Conservation (phyloP, 208 protist species). For the Trypanosoma melophagium region DNA sequence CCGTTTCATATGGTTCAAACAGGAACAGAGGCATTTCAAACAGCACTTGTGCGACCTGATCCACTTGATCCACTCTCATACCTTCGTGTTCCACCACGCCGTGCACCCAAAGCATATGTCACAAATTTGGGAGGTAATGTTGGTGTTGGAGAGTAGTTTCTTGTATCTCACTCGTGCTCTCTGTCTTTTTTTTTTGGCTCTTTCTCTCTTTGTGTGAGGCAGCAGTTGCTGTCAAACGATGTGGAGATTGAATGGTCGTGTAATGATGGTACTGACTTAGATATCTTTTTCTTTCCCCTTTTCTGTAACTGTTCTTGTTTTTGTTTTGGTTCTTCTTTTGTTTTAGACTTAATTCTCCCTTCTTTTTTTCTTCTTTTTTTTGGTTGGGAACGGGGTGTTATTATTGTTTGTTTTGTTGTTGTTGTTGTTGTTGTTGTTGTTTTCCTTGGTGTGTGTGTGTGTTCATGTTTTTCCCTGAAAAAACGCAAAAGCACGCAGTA, state of each 20-base stretch:
- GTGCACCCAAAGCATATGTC: slow-evolving; percentile 47
- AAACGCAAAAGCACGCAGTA: too few species aligned
- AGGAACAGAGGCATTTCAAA: slow-evolving; percentile 67
- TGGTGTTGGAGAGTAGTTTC: not conserved
- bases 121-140: slow-evolving; percentile 62
- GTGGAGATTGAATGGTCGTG: too few species aligned
- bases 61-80: slow-evolving; percentile 82
- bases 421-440: not conserved
- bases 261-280: too few species aligned
- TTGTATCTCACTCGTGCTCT: not conserved
- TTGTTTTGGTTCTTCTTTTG: too few species aligned
- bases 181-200: slow-evolving; percentile 7
- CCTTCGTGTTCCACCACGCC: slow-evolving; percentile 61
- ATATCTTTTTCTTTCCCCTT: too few species aligned
- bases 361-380: slow-evolving; percentile 2
- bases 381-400: not conserved
- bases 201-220: too few species aligned
- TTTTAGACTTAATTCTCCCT: not conserved
- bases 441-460: not conserved
- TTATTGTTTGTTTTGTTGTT: slow-evolving; percentile 8
- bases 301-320: too few species aligned
- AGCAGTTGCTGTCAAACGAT: too few species aligned
- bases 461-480: too few species aligned
- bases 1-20: slow-evolving; percentile 75
- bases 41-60: slow-evolving; percentile 58